phyloP scores from a whole-genome alignment of 2,329 filamentous ascomycete species.

The Chaetomium olivaceum region DNA sequence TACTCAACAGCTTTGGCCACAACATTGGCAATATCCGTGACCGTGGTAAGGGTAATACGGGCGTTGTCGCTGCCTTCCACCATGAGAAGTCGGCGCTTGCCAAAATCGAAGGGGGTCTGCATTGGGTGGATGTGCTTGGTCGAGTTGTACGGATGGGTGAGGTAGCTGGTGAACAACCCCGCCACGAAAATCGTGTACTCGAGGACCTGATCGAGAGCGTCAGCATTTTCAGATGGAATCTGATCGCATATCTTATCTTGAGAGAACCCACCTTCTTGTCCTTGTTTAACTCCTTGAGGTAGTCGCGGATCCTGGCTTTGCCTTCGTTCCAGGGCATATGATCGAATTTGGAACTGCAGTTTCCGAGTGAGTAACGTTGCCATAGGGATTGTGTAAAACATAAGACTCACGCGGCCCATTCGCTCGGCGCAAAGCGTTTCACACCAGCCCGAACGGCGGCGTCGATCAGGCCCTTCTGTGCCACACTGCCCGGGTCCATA shows the following conservation, averaged over 20 bases:
- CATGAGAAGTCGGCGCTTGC: slow-evolving; percentile 37
- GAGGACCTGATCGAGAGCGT: slow-evolving; percentile 41
- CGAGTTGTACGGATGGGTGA: slow-evolving; percentile 46
- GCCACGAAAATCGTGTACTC: slow-evolving; percentile 54
- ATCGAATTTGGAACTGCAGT: neutral
- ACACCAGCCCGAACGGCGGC: slow-evolving; percentile 31
- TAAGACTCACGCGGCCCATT: slow-evolving; percentile 28
- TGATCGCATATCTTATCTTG: neutral
- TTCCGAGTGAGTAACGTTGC: neutral
- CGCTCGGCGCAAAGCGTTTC: slow-evolving; percentile 35
- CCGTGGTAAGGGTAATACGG: slow-evolving; percentile 38
- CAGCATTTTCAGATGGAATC: neutral
- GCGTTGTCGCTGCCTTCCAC: slow-evolving; percentile 37
- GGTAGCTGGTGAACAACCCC: slow-evolving; percentile 51
- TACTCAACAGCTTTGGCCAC: slow-evolving; percentile 43
- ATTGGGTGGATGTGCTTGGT: slow-evolving; percentile 41
- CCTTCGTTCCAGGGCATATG: slow-evolving; percentile 35
- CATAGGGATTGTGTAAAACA: neutral
- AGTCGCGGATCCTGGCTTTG: slow-evolving; percentile 44
- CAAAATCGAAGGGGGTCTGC: slow-evolving; percentile 40
- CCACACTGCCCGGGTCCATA: slow-evolving; percentile 25
- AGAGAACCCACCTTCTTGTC: slow-evolving; percentile 37
- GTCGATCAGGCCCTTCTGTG: slow-evolving; percentile 35
- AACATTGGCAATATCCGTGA: slow-evolving; percentile 40
- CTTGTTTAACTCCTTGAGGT: slow-evolving; percentile 46